Evolutionary conservation across 2,329 filamentous ascomycete species (phyloP).

Genomic region (Furcasterigmium sp.): DNA sequence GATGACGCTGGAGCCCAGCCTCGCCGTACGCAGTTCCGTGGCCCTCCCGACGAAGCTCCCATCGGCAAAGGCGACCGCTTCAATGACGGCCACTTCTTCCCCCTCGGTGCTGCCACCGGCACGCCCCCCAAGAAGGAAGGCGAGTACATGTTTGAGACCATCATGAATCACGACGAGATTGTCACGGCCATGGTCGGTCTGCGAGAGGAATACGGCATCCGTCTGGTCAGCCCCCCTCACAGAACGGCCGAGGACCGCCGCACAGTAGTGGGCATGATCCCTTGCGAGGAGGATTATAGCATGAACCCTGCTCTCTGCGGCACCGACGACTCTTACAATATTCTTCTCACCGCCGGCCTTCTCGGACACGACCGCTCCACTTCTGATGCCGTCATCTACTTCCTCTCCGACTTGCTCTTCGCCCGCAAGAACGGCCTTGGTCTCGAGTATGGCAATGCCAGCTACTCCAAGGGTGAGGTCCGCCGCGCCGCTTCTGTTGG

Average conservation of each 20-base stretch:
- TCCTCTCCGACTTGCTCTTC: slow-evolving; percentile 50
- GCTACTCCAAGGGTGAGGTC: slow-evolving; percentile 46
- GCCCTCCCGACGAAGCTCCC: slow-evolving; percentile 9
- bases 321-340: slow-evolving; percentile 27
- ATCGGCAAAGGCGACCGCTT: slow-evolving; percentile 37
- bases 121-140: slow-evolving; percentile 6
- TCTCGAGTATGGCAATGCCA: slow-evolving; percentile 43
- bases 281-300: slow-evolving; percentile 14
- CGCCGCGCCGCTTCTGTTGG: slow-evolving; percentile 42
- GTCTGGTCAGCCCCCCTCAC: slow-evolving; percentile 32
- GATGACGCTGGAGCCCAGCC: neutral
- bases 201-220: slow-evolving; percentile 29
- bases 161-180: slow-evolving; percentile 40
- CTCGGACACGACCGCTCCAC: slow-evolving; percentile 55
- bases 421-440: slow-evolving; percentile 43
- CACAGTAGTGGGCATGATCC: slow-evolving; percentile 32
- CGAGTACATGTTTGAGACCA: slow-evolving; percentile 29
- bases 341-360: slow-evolving; percentile 47
- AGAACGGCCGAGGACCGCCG: slow-evolving; percentile 34
- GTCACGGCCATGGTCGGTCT: slow-evolving; percentile 36
- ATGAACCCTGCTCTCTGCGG: neutral
- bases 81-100: slow-evolving; percentile 25
- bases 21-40: neutral
- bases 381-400: slow-evolving; percentile 51
- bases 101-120: slow-evolving; percentile 20